These are phyloP conservation scores for Zychaea mexicana DNA, from an alignment of 371 early-diverging fungal species.

Conservation along the genomic window DNA sequence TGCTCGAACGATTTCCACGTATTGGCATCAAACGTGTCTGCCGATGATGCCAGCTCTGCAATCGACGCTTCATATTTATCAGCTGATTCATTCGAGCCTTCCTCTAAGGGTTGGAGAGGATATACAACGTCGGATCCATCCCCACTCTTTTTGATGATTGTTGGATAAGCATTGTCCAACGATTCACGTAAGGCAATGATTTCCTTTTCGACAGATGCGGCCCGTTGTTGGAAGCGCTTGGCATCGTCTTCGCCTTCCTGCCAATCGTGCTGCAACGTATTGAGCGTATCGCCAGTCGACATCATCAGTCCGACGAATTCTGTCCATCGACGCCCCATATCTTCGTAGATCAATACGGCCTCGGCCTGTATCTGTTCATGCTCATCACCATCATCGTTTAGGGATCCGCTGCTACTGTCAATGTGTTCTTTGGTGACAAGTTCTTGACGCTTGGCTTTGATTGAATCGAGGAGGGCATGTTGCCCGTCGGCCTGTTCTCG, in stretches of 20 bases:
- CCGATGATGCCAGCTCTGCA: background rate
- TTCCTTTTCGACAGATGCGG: constrained; percentile 1
- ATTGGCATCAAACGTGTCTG: constrained; percentile 5
- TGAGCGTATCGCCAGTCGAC: background rate
- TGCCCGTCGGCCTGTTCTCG: background rate
- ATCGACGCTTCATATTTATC: constrained; percentile 23
- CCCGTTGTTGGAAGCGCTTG: background rate
- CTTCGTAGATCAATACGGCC: background rate
- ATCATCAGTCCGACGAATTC: background rate
- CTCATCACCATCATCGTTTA: background rate
- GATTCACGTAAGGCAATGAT: background rate
- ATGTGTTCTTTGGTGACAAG: background rate
- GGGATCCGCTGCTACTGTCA: no score
- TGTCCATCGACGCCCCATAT: background rate
- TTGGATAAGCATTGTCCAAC: constrained; percentile 10
- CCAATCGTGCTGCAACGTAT: background rate
- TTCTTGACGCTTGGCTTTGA: background rate
- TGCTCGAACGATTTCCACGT: constrained; percentile 14
- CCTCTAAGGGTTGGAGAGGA: constrained; percentile 40
- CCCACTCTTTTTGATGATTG: constrained; percentile 4
- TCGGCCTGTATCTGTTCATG: background rate
- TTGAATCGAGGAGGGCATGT: background rate
- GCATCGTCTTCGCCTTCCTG: constrained; percentile 4
- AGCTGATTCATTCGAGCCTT: constrained; percentile 27
- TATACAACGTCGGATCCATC: background rate